Conservation (phyloP, 2,329 filamentous ascomycete genomes). For the Penicillium sp. region DNA sequence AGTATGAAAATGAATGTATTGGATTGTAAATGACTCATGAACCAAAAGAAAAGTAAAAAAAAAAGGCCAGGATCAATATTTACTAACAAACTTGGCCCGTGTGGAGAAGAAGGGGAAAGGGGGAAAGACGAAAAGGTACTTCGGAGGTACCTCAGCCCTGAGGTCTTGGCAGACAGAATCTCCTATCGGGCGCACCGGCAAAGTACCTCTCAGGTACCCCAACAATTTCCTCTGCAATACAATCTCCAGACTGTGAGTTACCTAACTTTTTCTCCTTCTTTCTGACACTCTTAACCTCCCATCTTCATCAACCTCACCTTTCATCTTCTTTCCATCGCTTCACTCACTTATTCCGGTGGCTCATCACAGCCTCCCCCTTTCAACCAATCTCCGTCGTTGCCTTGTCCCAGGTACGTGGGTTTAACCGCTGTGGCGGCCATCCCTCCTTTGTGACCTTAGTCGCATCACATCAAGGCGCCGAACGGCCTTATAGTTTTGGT, state of each 20-base stretch:
- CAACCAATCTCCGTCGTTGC: conserved; percentile 2
- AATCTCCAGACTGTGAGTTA: conserved; percentile 7
- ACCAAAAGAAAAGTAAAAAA: background rate
- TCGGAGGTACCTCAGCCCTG: conserved; percentile 10
- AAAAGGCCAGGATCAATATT: background rate
- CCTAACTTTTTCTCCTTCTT: conserved; percentile 16
- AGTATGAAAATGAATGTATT: background rate
- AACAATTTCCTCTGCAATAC: conserved; percentile 3
- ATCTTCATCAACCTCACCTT: background rate
- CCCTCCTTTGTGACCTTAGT: background rate
- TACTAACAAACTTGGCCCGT: background rate
- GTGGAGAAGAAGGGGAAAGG: conserved; percentile 9
- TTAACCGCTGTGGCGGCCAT: conserved; percentile 2
- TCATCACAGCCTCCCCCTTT: conserved; percentile 3
- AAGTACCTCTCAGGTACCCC: conserved; percentile 13
- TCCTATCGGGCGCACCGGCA: background rate
- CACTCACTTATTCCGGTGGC: conserved; percentile 2
- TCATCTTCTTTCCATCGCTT: background rate
- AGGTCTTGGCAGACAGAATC: conserved; percentile 5
- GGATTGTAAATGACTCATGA: background rate
- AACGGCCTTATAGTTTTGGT: background rate
- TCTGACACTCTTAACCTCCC: background rate
- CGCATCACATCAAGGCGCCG: background rate
- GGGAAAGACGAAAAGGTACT: conserved; percentile 8
- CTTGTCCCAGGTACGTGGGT: conserved; percentile 6